These are phyloP conservation scores for Nidula niveotomentosa DNA, from an alignment of 1,284 basidiomycete species.

Conservation along the genomic window DNA sequence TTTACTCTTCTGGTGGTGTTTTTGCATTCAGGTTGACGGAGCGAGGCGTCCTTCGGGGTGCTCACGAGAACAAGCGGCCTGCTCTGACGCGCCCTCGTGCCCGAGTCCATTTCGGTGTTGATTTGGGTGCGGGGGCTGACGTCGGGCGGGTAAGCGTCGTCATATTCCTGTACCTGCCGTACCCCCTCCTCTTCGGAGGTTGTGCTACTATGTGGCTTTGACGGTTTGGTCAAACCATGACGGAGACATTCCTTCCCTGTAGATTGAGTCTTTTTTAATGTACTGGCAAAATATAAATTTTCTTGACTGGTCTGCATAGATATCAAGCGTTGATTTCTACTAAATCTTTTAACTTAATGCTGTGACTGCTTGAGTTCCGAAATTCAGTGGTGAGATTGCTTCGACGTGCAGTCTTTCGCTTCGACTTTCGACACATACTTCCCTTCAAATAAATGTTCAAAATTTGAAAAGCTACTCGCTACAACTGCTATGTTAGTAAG, in stretches of 20 bases:
- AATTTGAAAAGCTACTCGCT: too few relatives aligned
- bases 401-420: too few relatives aligned
- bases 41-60: constrained; percentile 60
- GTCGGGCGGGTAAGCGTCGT: constrained; percentile 43
- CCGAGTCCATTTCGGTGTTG: constrained; percentile 53
- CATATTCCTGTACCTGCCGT: constrained; percentile 81
- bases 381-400: too few relatives aligned
- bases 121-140: constrained; percentile 41
- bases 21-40: constrained; percentile 68
- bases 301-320: neutral
- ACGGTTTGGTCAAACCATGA: constrained; percentile 81
- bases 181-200: constrained; percentile 31
- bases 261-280: neutral
- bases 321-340: neutral
- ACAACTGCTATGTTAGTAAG: too few relatives aligned
- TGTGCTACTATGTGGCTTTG: constrained; percentile 75
- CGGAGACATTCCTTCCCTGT: constrained; percentile 46
- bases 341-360: neutral
- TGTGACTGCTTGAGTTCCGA: neutral
- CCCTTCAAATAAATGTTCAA: too few relatives aligned
- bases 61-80: constrained; percentile 65
- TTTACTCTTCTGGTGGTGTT: constrained; percentile 40
- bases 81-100: constrained; percentile 28
- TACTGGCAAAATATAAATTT: too few relatives aligned
- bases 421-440: too few relatives aligned